Base-by-base conservation (phyloP, 1,139 yeast species). In the Pichia sp. region DNA sequence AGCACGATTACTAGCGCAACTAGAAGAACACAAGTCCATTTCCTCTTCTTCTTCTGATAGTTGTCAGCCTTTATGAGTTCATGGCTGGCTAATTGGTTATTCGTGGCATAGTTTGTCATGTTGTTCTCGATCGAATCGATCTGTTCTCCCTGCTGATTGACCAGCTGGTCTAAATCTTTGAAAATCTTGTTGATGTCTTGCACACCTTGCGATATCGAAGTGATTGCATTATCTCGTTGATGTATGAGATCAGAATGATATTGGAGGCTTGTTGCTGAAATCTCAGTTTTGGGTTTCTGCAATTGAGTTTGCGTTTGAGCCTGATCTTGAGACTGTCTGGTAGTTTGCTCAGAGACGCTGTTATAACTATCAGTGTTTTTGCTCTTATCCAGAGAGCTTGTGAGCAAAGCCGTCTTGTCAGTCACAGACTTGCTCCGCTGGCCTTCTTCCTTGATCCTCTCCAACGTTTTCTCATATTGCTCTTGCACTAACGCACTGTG, bases 61-160 rank as follows among this genome's bases (percentile, higher is more conserved):
- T 83, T 82, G 57, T 88, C 80, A 3, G 96, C 96, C 61, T 81
- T 82, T 10, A 67, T 68, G 53, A 90, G 74, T 62, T 89, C 95
- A 28, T 78, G 75, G 36, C 81, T 76, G 0, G 96, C 96, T 55
- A 76, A 78, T 53, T 83, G 85, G 12, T 89, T 78, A 60, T 87
- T 85, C 23, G 74, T 76, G n/a, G 83, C 81, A 53, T 85, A 71
- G 53, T 78, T 80, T 26, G 82, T 70, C 48, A 90, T 74, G 66
- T 89, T 89, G 55, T 85, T 89, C 62, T 89, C 96, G 18, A 90
- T 82, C 0, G 89, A 80, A 64, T 88, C 96, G 26, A 90, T 76
- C 59, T 87, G 91, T 40, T 80, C 83, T 4, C 96, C 96, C 65
- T 90, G 97, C 64, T 87, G 93, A 50, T 77, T 75, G 1, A 90